These are phyloP conservation scores for Nitzschia sp. DNA, from an alignment of 108 stramenopile species.

Conservation along the genomic window DNA sequence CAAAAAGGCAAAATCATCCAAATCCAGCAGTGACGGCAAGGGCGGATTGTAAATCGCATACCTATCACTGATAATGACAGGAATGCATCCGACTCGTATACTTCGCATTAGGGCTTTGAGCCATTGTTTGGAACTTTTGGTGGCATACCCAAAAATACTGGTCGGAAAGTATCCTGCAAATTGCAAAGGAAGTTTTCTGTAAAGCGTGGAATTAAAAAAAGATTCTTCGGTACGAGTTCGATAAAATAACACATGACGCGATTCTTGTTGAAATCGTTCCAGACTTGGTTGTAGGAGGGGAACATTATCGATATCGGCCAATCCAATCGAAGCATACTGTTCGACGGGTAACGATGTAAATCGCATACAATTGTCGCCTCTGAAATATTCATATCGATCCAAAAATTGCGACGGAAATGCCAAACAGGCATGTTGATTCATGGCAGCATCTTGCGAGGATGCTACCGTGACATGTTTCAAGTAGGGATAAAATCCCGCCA, in stretches of 20 bases:
- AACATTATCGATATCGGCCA: neutral
- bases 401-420: neutral
- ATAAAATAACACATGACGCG: neutral
- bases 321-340: neutral
- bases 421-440: neutral
- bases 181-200: neutral
- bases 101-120: conserved; percentile 17
- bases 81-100: conserved; percentile 48
- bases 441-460: neutral
- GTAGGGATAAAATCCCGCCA: neutral
- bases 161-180: neutral
- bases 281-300: too few species aligned
- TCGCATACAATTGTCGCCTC: neutral
- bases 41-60: conserved; percentile 29
- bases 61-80: conserved; percentile 38
- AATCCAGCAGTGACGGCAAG: conserved; percentile 11
- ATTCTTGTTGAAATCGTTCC: neutral
- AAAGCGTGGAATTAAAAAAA: neutral
- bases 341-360: neutral
- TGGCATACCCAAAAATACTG: neutral
- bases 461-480: neutral
- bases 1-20: conserved; percentile 35
- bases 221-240: neutral
- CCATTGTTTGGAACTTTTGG: conserved; percentile 31
- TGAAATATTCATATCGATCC: neutral